phyloP scores from a whole-genome alignment of 2,329 filamentous ascomycete genomes.

The Fusarium sp. region DNA sequence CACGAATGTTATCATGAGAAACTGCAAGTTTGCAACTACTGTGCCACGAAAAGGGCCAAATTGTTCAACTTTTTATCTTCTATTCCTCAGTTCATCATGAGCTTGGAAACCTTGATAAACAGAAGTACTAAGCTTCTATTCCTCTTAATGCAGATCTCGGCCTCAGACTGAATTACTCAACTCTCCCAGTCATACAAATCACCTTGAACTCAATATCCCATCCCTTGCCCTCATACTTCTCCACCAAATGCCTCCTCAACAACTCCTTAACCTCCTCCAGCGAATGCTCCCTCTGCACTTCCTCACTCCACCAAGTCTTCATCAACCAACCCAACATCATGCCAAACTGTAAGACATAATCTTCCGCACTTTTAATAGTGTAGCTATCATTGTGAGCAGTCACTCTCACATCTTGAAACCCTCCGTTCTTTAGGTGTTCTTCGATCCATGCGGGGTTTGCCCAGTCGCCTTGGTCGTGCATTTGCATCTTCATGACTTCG shows the following conservation, averaged over 20 bases:
- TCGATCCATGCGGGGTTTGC: constrained; percentile 54
- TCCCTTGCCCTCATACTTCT: constrained; percentile 52
- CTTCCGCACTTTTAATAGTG: constrained; percentile 49
- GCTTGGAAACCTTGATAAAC: too few species aligned
- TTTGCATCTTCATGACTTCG: constrained; percentile 52
- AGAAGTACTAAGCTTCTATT: too few species aligned
- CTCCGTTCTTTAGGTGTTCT: constrained; percentile 49
- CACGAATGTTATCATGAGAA: neutral
- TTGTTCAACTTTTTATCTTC: neutral
- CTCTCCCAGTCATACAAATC: constrained; percentile 44
- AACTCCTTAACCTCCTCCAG: constrained; percentile 52
- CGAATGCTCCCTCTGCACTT: constrained; percentile 50
- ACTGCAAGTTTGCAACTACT: neutral
- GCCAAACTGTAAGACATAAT: constrained; percentile 51
- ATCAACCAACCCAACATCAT: constrained; percentile 56
- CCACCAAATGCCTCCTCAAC: constrained; percentile 52
- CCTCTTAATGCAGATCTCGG: too few species aligned
- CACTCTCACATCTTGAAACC: constrained; percentile 55
- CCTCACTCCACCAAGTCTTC: constrained; percentile 55
- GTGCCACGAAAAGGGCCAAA: too few species aligned
- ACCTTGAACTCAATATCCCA: constrained; percentile 44
- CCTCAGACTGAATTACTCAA: constrained; percentile 2
- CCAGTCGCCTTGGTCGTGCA: constrained; percentile 56
- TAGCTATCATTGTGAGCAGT: constrained; percentile 43
- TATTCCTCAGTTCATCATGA: neutral